Evolutionary conservation across 2,329 filamentous ascomycete genomes (phyloP).

Genomic region (Pestalotiopsis sp.): DNA sequence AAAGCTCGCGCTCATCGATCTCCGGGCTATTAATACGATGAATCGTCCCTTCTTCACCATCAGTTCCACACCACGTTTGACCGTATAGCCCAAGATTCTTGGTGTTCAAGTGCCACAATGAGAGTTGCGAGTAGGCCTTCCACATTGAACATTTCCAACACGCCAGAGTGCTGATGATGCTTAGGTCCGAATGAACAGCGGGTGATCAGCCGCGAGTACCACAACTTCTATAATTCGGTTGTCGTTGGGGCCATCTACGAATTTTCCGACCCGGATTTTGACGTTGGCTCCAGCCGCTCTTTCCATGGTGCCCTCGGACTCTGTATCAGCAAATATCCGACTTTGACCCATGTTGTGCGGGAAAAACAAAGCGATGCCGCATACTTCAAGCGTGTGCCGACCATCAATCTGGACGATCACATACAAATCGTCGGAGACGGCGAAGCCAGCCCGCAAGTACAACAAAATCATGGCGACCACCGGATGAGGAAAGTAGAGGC

Average conservation of each 20-base stretch:
- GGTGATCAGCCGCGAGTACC: slow-evolving; percentile 5
- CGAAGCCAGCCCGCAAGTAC: not conserved
- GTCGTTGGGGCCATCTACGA: slow-evolving; percentile 10
- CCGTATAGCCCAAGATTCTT: not conserved
- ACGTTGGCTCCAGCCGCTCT: not conserved
- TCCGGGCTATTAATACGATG: not conserved
- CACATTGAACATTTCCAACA: not conserved
- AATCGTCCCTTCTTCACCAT: not conserved
- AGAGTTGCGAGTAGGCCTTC: slow-evolving; percentile 1
- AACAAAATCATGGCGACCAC: not conserved
- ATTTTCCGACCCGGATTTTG: not conserved
- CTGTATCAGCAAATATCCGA: slow-evolving; percentile 10
- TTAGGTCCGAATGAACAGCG: slow-evolving; percentile 8
- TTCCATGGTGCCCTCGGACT: not conserved
- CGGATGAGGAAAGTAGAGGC: not conserved
- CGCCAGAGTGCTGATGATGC: not conserved
- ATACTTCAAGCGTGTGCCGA: slow-evolving; percentile 8
- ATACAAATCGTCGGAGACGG: not conserved
- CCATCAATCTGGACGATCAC: slow-evolving; percentile 3
- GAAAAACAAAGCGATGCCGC: slow-evolving; percentile 8
- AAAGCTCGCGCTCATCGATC: too few species aligned
- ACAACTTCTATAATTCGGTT: slow-evolving; percentile 3
- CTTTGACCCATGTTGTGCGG: not conserved
- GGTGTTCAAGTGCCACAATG: not conserved
- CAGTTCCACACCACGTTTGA: too few species aligned